A percentile compares a stretch with the other conserved stretches of the same genome.
Evolutionary conservation across 75 land plant genomes (phyloP).

Genomic region (Isoetes taiwanensis): DNA sequence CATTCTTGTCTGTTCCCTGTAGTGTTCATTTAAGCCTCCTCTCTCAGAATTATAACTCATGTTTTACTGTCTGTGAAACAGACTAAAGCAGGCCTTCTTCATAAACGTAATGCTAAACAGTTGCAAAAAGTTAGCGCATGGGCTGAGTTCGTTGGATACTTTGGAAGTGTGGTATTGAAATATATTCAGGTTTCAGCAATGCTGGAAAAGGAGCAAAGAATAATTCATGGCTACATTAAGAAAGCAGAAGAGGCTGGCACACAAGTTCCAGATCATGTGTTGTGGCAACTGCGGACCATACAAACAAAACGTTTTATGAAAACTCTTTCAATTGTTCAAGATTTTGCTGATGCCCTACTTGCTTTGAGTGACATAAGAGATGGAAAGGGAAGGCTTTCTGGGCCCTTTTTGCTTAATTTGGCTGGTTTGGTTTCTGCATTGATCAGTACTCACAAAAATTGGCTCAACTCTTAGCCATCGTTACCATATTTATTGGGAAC

Average conservation of each 20-base stretch:
- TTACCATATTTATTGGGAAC: background rate
- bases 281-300: constrained; percentile 26
- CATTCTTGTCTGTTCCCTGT: no score
- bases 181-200: constrained; percentile 33
- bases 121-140: constrained; percentile 68
- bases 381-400: constrained; percentile 42
- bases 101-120: constrained; percentile 19
- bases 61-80: no score
- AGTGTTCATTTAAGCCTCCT: no score
- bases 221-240: constrained; percentile 15
- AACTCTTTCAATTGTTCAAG: constrained; percentile 70
- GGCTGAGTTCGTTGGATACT: constrained; percentile 76
- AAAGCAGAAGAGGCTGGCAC: constrained; percentile 11
- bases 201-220: constrained; percentile 23
- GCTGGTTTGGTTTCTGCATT: constrained; percentile 86
- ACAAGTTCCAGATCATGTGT: background rate
- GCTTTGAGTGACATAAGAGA: constrained; percentile 69
- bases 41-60: no score
- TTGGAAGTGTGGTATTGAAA: constrained; percentile 68
- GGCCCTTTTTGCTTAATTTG: constrained; percentile 46
- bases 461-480: constrained; percentile 16
- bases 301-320: constrained; percentile 42
- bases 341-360: constrained; percentile 73
- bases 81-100: constrained; percentile 64
- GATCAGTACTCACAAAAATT: constrained; percentile 91